phyloP scores from a whole-genome alignment of 352 stramenopile species.

The Phytophthora brassicae region DNA sequence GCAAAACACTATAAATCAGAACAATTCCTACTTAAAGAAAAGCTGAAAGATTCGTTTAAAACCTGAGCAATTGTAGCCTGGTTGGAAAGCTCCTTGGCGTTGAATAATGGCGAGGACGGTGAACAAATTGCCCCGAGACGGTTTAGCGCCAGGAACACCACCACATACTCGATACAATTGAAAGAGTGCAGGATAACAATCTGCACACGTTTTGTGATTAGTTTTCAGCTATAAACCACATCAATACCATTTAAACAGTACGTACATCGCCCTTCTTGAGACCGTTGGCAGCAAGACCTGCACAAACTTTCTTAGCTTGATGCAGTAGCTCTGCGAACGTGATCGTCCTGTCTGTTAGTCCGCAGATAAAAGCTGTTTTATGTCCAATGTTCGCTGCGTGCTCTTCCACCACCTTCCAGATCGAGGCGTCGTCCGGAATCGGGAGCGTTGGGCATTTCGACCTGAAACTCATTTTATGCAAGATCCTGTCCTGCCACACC shows the following conservation, averaged over 20 bases:
- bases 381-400: slow-evolving; percentile 28
- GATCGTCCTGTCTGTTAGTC: slow-evolving; percentile 37
- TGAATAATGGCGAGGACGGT: slow-evolving; percentile 39
- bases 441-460: slow-evolving; percentile 31
- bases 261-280: slow-evolving; percentile 48
- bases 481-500: no score
- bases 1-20: no score
- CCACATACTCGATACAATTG: slow-evolving; percentile 58
- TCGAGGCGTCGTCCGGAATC: slow-evolving; percentile 33
- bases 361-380: slow-evolving; percentile 43
- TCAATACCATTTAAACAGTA: slow-evolving; percentile 8
- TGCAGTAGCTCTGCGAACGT: slow-evolving; percentile 35
- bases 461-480: slow-evolving; percentile 50
- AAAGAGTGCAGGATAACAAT: slow-evolving; percentile 49
- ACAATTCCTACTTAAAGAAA: no score
- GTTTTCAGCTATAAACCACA: slow-evolving; percentile 15
- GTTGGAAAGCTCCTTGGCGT: slow-evolving; percentile 26
- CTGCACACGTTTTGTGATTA: slow-evolving; percentile 20
- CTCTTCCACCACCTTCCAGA: slow-evolving; percentile 46
- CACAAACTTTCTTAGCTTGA: slow-evolving; percentile 31
- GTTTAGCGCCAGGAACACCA: slow-evolving; percentile 48
- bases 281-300: slow-evolving; percentile 38
- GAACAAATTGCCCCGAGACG: slow-evolving; percentile 43
- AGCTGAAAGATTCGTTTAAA: no score
- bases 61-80: slow-evolving; percentile 13